phyloP scores from a whole-genome alignment of 768 basidiomycete genomes.

The Collybiopsis luxurians region DNA sequence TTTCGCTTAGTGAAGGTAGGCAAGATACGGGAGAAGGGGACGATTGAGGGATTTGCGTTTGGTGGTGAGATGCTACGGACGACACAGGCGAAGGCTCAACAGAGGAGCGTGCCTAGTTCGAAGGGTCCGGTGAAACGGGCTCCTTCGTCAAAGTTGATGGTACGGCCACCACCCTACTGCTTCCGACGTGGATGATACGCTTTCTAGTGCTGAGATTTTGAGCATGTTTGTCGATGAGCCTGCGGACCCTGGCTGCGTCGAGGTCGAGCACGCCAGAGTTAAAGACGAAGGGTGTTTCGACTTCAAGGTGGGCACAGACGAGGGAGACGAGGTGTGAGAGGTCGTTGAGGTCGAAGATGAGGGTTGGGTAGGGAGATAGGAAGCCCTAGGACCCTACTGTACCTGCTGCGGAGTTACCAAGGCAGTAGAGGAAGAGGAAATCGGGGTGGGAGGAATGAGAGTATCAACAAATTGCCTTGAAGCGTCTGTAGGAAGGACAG shows the following conservation, averaged over 20 bases:
- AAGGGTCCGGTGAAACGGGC: constrained; percentile 81
- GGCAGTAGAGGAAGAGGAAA: too few species aligned
- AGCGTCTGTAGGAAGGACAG: too few species aligned
- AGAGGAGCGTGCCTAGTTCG: constrained; percentile 86
- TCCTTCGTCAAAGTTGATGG: constrained; percentile 49
- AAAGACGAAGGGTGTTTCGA: constrained; percentile 2
- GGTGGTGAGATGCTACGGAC: constrained; percentile 38
- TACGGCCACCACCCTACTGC: too few species aligned
- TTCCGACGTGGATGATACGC: too few species aligned
- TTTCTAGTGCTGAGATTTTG: too few species aligned
- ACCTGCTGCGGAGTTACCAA: too few species aligned
- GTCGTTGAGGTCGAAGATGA: background rate
- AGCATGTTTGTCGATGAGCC: background rate
- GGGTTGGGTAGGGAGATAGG: background rate
- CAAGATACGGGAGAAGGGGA: background rate
- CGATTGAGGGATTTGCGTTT: background rate
- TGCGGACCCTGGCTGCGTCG: background rate
- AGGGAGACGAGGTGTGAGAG: background rate
- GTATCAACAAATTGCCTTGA: too few species aligned
- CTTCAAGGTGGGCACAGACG: background rate
- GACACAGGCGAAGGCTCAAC: constrained; percentile 88
- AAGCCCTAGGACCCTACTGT: background rate
- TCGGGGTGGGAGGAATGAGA: too few species aligned
- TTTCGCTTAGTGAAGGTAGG: constrained; percentile 1
- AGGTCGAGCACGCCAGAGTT: background rate